Percentiles rank a stretch among this genome's conserved stretches.
These are phyloP conservation scores for Hypomontagnella submonticulosa DNA, from an alignment of 495 filamentous ascomycete species.

Conservation along the genomic window DNA sequence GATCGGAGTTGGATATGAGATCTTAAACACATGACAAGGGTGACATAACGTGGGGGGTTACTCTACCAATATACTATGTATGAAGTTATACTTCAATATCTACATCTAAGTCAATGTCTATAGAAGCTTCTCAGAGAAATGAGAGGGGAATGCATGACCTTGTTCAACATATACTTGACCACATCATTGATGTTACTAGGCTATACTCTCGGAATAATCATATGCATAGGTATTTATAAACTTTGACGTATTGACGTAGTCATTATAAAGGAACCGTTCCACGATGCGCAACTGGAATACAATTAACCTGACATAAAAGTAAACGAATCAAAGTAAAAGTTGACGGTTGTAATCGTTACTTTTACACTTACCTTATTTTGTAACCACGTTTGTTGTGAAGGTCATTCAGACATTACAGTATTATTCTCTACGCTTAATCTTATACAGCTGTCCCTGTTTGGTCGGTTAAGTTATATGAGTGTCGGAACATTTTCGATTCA, in stretches of 20 bases:
- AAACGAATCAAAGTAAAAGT: no score
- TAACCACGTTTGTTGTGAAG: neutral
- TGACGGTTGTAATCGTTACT: no score
- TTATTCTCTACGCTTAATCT: neutral
- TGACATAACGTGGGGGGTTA: constrained; percentile 37
- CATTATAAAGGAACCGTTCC: no score
- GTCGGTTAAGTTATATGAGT: neutral
- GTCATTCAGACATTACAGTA: no score
- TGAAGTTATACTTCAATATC: constrained; percentile 6
- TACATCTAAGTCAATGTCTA: constrained; percentile 11
- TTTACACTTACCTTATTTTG: neutral
- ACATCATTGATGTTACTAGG: no score
- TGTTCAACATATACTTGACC: no score
- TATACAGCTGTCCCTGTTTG: neutral
- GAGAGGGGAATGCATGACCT: no score
- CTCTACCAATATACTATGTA: constrained; percentile 18
- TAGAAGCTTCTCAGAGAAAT: constrained; percentile 9
- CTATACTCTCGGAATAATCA: no score
- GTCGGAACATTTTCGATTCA: neutral
- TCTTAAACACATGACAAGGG: constrained; percentile 33
- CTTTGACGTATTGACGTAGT: no score
- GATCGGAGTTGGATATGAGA: constrained; percentile 38
- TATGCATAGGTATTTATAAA: no score
- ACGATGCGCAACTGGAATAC: no score
- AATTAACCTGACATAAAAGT: no score